Evolutionary conservation across 805 yeast genomes (phyloP).

Genomic region (Tetrapisispora fleetii): DNA sequence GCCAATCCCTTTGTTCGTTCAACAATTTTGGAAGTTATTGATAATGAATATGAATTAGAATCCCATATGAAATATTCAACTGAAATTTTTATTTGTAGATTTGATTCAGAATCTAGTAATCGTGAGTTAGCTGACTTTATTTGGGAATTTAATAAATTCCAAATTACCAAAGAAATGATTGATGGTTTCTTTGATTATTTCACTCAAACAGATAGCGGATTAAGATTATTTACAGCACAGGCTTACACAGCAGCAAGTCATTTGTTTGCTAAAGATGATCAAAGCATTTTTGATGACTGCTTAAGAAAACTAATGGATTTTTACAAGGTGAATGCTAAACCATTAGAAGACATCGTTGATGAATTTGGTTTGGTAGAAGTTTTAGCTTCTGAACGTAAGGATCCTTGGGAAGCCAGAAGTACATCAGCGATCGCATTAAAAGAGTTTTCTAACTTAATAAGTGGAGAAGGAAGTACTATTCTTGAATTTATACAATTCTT

Average conservation of each 20-base stretch:
- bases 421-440: conserved; percentile 67
- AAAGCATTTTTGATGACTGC: conserved; percentile 24
- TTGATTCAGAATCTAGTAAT: conserved; percentile 57
- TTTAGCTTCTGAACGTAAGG: conserved; percentile 50
- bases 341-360: conserved; percentile 70
- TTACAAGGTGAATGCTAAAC: conserved; percentile 53
- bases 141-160: conserved; percentile 70
- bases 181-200: conserved; percentile 41
- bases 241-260: conserved; percentile 54
- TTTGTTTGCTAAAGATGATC: conserved; percentile 20
- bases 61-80: conserved; percentile 40
- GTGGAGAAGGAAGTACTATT: conserved; percentile 32
- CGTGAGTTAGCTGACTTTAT: conserved; percentile 65
- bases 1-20: conserved; percentile 65
- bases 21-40: conserved; percentile 73
- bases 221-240: conserved; percentile 63
- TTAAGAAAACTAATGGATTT: conserved; percentile 41
- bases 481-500: conserved; percentile 52
- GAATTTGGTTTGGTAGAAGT: conserved; percentile 70
- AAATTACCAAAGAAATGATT: conserved; percentile 29
- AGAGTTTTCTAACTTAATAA: conserved; percentile 41
- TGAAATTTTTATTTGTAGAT: conserved; percentile 70
- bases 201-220: conserved; percentile 48
- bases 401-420: conserved; percentile 76
- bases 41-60: conserved; percentile 57